These are phyloP conservation scores for Akebia trifoliata DNA, from an alignment of 164 flowering plant species.

Conservation along the genomic window DNA sequence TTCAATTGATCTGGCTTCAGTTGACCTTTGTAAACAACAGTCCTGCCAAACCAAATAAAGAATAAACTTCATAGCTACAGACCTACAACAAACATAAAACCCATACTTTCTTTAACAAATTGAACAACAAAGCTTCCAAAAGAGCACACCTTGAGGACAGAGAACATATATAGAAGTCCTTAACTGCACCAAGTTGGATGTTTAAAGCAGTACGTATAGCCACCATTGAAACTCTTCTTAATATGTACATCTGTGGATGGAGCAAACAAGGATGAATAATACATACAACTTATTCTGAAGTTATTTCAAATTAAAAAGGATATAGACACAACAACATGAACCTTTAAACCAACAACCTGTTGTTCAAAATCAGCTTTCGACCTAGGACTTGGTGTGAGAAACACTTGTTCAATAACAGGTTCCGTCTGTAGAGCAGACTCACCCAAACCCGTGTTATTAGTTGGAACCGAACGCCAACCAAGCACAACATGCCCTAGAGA, in stretches of 20 bases:
- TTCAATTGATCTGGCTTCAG: constrained; percentile 86
- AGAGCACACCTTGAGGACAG: constrained; percentile 85
- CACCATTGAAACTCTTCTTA: constrained; percentile 88
- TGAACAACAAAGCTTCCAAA: too few species aligned
- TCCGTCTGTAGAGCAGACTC: constrained; percentile 87
- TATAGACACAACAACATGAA: too few species aligned
- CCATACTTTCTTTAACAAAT: too few species aligned
- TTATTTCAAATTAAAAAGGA: too few species aligned
- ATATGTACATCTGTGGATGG: constrained; percentile 75
- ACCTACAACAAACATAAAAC: too few species aligned
- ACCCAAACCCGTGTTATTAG: constrained; percentile 89
- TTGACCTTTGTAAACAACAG: constrained; percentile 97
- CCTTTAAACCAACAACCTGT: too few species aligned
- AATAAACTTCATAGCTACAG: neutral
- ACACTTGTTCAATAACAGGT: constrained; percentile 93
- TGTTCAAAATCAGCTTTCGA: constrained; percentile 86
- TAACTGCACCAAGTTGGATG: constrained; percentile 73
- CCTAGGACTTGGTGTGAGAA: constrained; percentile 62
- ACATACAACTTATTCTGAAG: too few species aligned
- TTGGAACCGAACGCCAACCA: constrained; percentile 96
- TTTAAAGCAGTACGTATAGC: constrained; percentile 87
- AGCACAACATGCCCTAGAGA: constrained; percentile 94
- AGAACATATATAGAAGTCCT: constrained; percentile 95
- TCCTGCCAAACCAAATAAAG: constrained; percentile 47
- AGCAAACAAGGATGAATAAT: constrained; percentile 7